Evolutionary conservation across 805 yeast genomes (phyloP).

Genomic region (Teunomyces atbi): DNA sequence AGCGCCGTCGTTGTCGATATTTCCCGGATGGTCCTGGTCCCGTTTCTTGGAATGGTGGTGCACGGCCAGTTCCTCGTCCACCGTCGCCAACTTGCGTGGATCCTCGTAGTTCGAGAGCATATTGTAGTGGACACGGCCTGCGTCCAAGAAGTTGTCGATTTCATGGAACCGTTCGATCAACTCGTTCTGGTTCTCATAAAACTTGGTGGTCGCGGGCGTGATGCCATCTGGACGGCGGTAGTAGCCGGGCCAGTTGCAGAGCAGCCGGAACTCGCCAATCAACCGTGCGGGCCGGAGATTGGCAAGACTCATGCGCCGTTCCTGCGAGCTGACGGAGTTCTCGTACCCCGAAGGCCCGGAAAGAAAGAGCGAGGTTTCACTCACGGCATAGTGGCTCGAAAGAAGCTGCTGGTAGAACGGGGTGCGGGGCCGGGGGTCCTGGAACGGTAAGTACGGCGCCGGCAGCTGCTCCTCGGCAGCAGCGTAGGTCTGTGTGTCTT

Average conservation of each 20-base stretch:
- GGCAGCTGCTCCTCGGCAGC: background rate
- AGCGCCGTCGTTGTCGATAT: slow-evolving; percentile 58
- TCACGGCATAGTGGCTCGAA: slow-evolving; percentile 27
- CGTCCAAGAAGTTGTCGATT: slow-evolving; percentile 65
- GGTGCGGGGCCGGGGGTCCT: background rate
- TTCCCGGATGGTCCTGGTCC: slow-evolving; percentile 54
- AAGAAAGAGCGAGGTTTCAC: slow-evolving; percentile 21
- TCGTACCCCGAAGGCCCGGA: slow-evolving; percentile 7
- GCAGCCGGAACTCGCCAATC: slow-evolving; percentile 29
- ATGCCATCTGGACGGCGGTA: slow-evolving; percentile 12
- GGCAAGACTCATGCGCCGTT: slow-evolving; percentile 21
- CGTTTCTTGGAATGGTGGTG: slow-evolving; percentile 17
- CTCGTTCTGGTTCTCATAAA: slow-evolving; percentile 59
- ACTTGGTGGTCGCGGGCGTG: slow-evolving; percentile 31
- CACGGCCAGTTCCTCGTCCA: slow-evolving; percentile 12
- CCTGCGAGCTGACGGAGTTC: slow-evolving; percentile 13
- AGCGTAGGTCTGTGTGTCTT: background rate
- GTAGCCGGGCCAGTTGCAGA: slow-evolving; percentile 32
- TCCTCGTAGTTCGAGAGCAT: slow-evolving; percentile 63
- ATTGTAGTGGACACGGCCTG: slow-evolving; percentile 59
- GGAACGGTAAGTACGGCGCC: background rate
- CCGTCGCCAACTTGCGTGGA: slow-evolving; percentile 15
- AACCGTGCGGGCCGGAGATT: slow-evolving; percentile 32
- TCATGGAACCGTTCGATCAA: slow-evolving; percentile 54
- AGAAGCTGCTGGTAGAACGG: slow-evolving; percentile 31